phyloP scores from a whole-genome alignment of 2,329 filamentous ascomycete species.

The Fusarium sp. region DNA sequence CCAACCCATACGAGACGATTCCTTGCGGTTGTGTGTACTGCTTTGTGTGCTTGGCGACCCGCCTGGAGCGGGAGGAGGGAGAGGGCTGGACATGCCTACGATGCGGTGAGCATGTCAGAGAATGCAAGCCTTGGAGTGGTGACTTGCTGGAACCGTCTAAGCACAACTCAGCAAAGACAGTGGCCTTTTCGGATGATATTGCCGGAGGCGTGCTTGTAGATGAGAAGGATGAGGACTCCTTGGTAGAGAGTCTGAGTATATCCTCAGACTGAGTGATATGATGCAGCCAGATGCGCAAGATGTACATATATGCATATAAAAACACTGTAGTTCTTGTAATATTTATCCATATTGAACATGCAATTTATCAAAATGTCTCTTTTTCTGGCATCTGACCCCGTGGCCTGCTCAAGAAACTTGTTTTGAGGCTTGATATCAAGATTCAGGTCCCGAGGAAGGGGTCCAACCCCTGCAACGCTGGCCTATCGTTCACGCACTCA shows the following conservation, averaged over 20 bases:
- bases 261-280: conserved; percentile 28
- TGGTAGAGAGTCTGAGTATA: conserved; percentile 42
- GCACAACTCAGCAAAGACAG: conserved; percentile 63
- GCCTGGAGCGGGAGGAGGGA: conserved; percentile 91
- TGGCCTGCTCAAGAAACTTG: background rate
- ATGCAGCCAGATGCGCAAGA: background rate
- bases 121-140: conserved; percentile 91
- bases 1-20: conserved; percentile 93
- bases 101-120: conserved; percentile 85
- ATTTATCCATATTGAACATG: background rate
- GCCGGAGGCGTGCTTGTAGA: conserved; percentile 50
- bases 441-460: background rate
- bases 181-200: conserved; percentile 72
- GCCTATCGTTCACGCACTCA: conserved; percentile 1
- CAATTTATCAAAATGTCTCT: background rate
- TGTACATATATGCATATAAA: background rate
- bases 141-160: conserved; percentile 79
- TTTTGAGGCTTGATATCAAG: background rate
- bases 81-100: conserved; percentile 93
- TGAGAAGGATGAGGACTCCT: conserved; percentile 40
- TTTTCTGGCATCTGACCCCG: background rate
- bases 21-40: conserved; percentile 95
- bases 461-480: conserved; percentile 15
- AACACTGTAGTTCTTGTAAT: conserved; percentile 27
- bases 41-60: conserved; percentile 92